These are phyloP conservation scores for Fusarium coffeatum DNA, from an alignment of 2,329 filamentous ascomycete species.

Conservation along the genomic window DNA sequence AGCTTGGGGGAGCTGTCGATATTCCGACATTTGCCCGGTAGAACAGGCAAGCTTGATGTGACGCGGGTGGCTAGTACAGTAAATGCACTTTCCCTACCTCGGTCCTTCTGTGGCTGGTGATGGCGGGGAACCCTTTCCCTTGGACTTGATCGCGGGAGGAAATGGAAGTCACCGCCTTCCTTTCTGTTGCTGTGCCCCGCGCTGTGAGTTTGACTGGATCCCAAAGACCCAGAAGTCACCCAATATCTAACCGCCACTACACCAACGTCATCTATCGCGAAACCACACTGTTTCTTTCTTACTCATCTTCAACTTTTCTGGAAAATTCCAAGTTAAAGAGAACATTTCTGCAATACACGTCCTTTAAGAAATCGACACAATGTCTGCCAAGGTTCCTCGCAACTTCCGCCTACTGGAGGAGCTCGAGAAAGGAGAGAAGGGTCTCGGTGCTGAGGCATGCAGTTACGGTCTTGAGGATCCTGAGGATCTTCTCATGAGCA, in stretches of 20 bases:
- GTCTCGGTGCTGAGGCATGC: slow-evolving; percentile 93
- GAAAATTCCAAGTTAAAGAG: neutral
- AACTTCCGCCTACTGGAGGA: slow-evolving; percentile 98
- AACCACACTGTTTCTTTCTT: slow-evolving; percentile 9
- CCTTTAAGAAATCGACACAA: slow-evolving; percentile 32
- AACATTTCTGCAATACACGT: neutral
- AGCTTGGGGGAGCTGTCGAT: slow-evolving; percentile 29
- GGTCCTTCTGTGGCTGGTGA: slow-evolving; percentile 16
- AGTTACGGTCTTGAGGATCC: slow-evolving; percentile 95
- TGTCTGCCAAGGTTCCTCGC: slow-evolving; percentile 77
- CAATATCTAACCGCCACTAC: slow-evolving; percentile 36
- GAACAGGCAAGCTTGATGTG: slow-evolving; percentile 19
- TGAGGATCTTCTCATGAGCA: slow-evolving; percentile 95
- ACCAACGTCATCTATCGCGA: slow-evolving; percentile 34
- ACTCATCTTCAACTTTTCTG: slow-evolving; percentile 3
- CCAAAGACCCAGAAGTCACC: slow-evolving; percentile 21
- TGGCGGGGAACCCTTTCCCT: slow-evolving; percentile 25
- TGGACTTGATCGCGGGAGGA: slow-evolving; percentile 5
- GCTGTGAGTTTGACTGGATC: slow-evolving; percentile 20
- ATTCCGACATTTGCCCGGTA: slow-evolving; percentile 35
- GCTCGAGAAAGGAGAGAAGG: slow-evolving; percentile 99
- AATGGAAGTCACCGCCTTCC: slow-evolving; percentile 32
- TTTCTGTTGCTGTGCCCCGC: slow-evolving; percentile 35
- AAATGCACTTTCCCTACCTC: neutral
- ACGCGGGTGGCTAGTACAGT: slow-evolving; percentile 23